Conservation (phyloP, 306 rosid species). For the Albizia julibrissin region DNA sequence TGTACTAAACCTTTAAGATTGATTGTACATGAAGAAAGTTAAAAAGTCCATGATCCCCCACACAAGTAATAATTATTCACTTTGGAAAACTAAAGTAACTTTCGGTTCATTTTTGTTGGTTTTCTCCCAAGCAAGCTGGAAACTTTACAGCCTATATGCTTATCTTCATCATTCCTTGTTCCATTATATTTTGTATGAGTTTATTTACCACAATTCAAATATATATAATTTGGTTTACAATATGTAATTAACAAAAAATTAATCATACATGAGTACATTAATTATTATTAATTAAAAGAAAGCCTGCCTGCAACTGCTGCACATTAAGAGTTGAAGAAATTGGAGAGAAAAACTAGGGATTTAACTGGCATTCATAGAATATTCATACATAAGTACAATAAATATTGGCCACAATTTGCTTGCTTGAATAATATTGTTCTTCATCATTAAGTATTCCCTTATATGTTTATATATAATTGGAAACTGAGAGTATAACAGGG, state of each 20-base stretch:
- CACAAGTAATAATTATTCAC: conserved; percentile 37
- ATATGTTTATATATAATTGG: not conserved
- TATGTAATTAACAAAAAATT: conserved; percentile 13
- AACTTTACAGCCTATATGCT: conserved; percentile 47
- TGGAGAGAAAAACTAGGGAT: not conserved
- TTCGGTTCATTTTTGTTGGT: conserved; percentile 39
- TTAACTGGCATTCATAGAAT: not conserved
- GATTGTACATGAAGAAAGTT: conserved; percentile 30
- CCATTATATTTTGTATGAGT: not conserved
- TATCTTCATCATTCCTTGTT: conserved; percentile 33
- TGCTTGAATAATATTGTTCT: not conserved
- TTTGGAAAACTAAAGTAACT: conserved; percentile 34
- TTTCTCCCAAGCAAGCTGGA: conserved; percentile 27
- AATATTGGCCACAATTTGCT: not conserved
- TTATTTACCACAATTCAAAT: not conserved
- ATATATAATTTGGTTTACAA: conserved; percentile 5
- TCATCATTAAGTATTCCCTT: not conserved
- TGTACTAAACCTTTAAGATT: not conserved
- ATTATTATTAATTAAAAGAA: not conserved
- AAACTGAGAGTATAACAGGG: not conserved
- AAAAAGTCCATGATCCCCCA: not conserved
- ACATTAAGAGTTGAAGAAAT: not conserved
- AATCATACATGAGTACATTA: not conserved
- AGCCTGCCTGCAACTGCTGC: not conserved
- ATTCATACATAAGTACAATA: not conserved